These are phyloP conservation scores for Cutaneotrichosporon cavernicola DNA, from an alignment of 1,284 basidiomycete genomes.

Conservation along the genomic window DNA sequence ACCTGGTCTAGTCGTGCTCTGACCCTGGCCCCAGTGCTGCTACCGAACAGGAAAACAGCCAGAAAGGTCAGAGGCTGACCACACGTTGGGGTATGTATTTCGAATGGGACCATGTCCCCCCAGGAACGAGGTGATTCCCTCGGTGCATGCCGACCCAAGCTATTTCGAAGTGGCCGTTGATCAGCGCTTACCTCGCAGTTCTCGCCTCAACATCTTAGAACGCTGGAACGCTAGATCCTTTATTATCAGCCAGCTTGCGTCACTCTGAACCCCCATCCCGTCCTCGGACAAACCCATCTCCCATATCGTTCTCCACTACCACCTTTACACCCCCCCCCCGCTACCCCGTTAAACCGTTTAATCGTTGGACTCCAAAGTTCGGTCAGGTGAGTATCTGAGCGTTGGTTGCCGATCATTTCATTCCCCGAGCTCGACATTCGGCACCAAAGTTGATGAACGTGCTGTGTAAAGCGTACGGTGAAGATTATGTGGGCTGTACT, in stretches of 20 bases:
- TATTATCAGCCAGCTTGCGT: background rate
- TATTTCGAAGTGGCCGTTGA: background rate
- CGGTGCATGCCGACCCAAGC: background rate
- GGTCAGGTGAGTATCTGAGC: too few relatives aligned
- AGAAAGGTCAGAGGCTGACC: background rate
- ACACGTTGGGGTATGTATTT: background rate
- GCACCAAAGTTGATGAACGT: background rate
- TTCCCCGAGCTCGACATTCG: too few relatives aligned
- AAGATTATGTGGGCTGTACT: too few relatives aligned
- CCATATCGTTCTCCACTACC: background rate
- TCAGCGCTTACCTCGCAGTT: background rate
- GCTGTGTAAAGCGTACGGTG: background rate
- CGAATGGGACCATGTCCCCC: background rate
- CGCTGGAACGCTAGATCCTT: background rate
- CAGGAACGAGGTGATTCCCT: background rate
- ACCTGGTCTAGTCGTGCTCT: too few relatives aligned
- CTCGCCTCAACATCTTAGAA: background rate
- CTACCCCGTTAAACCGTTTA: background rate
- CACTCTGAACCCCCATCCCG: background rate
- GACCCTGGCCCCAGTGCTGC: too few relatives aligned
- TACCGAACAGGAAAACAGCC: too few relatives aligned
- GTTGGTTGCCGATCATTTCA: too few relatives aligned
- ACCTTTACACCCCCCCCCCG: background rate
- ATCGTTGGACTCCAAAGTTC: too few relatives aligned
- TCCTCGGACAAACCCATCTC: background rate